These are phyloP conservation scores for Gossypium anomalum DNA, from an alignment of 345 rosid genomes.

Conservation along the genomic window DNA sequence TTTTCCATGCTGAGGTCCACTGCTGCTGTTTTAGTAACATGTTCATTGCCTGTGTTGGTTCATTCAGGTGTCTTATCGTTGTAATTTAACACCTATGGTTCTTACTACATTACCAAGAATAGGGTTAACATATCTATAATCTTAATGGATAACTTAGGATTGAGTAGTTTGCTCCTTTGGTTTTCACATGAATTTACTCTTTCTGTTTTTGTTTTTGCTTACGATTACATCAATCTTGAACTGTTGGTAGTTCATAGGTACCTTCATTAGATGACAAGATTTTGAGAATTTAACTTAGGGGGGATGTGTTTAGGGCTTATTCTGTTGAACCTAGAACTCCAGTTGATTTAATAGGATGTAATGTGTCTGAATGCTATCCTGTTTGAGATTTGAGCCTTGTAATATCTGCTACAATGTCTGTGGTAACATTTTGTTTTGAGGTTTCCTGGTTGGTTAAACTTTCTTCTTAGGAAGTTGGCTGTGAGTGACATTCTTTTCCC, in stretches of 20 bases:
- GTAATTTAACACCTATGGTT: not conserved
- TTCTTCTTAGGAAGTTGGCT: too few relatives aligned
- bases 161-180: not conserved
- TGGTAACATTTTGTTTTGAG: too few relatives aligned
- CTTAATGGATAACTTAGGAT: not conserved
- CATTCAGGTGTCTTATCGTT: not conserved
- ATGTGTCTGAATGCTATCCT: not conserved
- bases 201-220: not conserved
- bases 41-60: not conserved
- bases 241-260: not conserved
- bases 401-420: not conserved
- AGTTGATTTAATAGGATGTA: not conserved
- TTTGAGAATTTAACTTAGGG: too few relatives aligned
- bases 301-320: too few relatives aligned
- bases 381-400: not conserved
- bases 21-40: not conserved
- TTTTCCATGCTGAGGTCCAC: conserved; percentile 1
- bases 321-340: too few relatives aligned
- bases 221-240: not conserved
- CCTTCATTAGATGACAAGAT: not conserved
- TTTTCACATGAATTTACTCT: not conserved
- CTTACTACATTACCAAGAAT: not conserved
- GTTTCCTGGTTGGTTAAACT: too few relatives aligned
- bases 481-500: too few relatives aligned
- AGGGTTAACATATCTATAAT: not conserved